phyloP scores from a whole-genome alignment of 306 rosid genomes.

The Quillaja saponaria region DNA sequence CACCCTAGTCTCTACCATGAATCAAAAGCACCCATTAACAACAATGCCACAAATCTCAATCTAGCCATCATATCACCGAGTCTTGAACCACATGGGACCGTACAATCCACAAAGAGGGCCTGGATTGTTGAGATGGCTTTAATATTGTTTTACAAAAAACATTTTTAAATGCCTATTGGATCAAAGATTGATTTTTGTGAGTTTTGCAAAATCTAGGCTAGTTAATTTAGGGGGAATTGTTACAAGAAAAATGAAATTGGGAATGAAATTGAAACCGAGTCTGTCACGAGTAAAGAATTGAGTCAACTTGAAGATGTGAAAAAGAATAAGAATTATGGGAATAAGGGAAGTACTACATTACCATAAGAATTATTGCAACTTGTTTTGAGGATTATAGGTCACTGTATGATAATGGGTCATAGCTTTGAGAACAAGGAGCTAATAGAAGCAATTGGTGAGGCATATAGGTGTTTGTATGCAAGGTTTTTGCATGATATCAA shows the following conservation, averaged over 20 bases:
- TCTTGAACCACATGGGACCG: constrained; percentile 69
- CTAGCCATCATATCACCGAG: constrained; percentile 43
- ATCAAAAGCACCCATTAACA: constrained; percentile 27
- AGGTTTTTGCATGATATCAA: constrained; percentile 70
- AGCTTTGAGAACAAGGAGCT: constrained; percentile 21
- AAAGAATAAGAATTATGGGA: neutral
- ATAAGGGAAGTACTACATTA: constrained; percentile 54
- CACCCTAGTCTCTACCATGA: constrained; percentile 69
- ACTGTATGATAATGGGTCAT: constrained; percentile 58
- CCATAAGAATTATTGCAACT: constrained; percentile 79
- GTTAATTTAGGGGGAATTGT: constrained; percentile 44
- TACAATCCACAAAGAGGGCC: constrained; percentile 64
- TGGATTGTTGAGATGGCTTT: constrained; percentile 65
- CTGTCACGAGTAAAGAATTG: neutral
- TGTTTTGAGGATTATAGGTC: constrained; percentile 55
- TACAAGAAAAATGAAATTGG: neutral
- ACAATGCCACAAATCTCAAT: constrained; percentile 41
- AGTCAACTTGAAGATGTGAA: neutral
- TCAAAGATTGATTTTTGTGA: constrained; percentile 70
- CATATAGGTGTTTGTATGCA: constrained; percentile 56
- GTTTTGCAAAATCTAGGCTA: constrained; percentile 63
- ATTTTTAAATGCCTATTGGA: constrained; percentile 35
- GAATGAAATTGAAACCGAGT: neutral
- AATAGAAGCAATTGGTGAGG: constrained; percentile 37
- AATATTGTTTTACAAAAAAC: constrained; percentile 53